Percentiles rank a stretch among this genome's conserved stretches.
phyloP scores from a whole-genome alignment of 2,329 filamentous ascomycete species.

The Paecilomyces sp. region DNA sequence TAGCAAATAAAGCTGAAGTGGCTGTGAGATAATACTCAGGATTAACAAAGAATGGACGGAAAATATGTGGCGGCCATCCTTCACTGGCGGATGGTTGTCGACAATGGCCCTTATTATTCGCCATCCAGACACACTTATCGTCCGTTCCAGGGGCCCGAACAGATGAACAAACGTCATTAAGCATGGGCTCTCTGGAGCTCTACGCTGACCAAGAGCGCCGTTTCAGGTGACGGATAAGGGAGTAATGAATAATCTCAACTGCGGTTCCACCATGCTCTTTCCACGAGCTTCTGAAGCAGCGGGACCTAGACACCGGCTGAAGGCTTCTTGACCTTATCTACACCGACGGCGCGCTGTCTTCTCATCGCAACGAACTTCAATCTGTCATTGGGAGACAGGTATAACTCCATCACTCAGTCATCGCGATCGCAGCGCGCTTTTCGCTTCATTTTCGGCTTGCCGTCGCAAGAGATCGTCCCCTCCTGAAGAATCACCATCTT shows the following conservation, averaged over 20 bases:
- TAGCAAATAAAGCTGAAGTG: background rate
- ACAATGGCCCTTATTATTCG: background rate
- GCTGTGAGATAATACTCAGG: background rate
- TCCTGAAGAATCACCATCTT: background rate
- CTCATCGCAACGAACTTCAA: background rate
- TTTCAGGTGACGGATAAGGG: background rate
- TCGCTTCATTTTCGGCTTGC: background rate
- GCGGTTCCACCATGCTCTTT: background rate
- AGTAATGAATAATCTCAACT: background rate
- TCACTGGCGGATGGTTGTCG: background rate
- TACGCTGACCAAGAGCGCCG: background rate
- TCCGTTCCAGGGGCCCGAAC: background rate
- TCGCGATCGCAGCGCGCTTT: background rate
- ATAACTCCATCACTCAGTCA: background rate
- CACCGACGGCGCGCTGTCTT: background rate
- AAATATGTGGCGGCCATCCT: background rate
- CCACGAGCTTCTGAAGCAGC: background rate
- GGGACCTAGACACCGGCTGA: background rate
- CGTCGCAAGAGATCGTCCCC: background rate
- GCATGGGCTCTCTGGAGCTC: background rate
- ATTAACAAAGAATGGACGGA: background rate
- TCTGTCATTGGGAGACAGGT: background rate
- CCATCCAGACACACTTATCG: background rate
- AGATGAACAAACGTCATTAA: background rate
- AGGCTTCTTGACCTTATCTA: background rate